Percentiles rank a stretch among this genome's conserved stretches.
Conservation (phyloP, 31 red algal genomes). For the Odonthalia washingtoniensis region DNA sequence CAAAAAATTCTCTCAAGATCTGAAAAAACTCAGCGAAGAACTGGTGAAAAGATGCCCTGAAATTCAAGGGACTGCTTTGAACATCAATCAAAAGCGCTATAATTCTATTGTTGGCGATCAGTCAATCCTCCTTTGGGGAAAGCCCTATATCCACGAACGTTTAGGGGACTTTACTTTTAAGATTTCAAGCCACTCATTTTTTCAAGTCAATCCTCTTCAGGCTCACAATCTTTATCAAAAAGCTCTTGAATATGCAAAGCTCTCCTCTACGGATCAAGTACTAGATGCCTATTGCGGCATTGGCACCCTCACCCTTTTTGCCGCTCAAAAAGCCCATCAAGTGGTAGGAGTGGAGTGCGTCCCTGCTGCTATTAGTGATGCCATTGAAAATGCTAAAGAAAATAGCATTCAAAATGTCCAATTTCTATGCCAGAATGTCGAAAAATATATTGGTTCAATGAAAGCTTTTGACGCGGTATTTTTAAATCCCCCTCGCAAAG, state of each 20-base stretch:
- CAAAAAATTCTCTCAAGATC: background rate
- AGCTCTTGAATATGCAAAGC: slow-evolving; percentile 46
- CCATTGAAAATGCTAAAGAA: slow-evolving; percentile 55
- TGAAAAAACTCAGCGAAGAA: background rate
- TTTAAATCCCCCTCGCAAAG: slow-evolving; percentile 2
- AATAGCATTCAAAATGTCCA: slow-evolving; percentile 60
- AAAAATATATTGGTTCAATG: slow-evolving; percentile 18
- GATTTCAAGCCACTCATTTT: slow-evolving; percentile 74
- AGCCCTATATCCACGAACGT: slow-evolving; percentile 41
- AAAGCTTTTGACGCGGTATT: slow-evolving; percentile 11
- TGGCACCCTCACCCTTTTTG: slow-evolving; percentile 67
- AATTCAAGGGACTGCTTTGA: background rate
- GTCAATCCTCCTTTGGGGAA: slow-evolving; percentile 4
- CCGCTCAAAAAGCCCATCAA: slow-evolving; percentile 34
- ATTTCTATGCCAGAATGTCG: slow-evolving; percentile 57
- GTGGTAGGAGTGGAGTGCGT: slow-evolving; percentile 69
- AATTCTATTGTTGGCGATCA: slow-evolving; percentile 1
- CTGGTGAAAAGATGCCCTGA: slow-evolving; percentile 5
- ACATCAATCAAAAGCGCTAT: slow-evolving; percentile 9
- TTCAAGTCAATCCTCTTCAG: slow-evolving; percentile 72
- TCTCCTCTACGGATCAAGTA: slow-evolving; percentile 49
- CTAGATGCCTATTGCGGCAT: slow-evolving; percentile 79
- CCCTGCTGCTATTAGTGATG: slow-evolving; percentile 57
- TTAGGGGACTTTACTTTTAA: slow-evolving; percentile 53
- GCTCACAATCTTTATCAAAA: slow-evolving; percentile 50